A percentile compares a stretch with the other conserved stretches of the same genome.
Evolutionary conservation across 1,284 basidiomycete species (phyloP).

Genomic region (Moesziomyces parantarcticus): DNA sequence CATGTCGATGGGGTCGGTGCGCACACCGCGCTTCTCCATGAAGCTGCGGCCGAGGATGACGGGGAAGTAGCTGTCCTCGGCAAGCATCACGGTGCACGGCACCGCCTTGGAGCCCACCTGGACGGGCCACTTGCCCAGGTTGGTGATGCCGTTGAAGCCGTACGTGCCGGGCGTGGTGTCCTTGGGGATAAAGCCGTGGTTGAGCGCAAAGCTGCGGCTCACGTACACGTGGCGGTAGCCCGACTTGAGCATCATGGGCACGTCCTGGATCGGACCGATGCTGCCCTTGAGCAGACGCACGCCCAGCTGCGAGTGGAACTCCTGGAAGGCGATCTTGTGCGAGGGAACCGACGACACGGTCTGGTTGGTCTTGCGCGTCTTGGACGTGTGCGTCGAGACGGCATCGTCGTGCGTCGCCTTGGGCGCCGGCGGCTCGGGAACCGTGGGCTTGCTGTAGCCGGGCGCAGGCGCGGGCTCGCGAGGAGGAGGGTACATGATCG

Average conservation of each 20-base stretch:
- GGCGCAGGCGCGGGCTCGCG: conserved; percentile 55
- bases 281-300: conserved; percentile 91
- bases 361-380: conserved; percentile 57
- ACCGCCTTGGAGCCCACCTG: conserved; percentile 71
- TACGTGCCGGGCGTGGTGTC: conserved; percentile 77
- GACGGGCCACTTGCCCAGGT: conserved; percentile 70
- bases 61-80: conserved; percentile 96
- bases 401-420: conserved; percentile 44
- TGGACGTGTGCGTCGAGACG: conserved; percentile 47
- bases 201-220: conserved; percentile 88
- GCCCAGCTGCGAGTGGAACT: conserved; percentile 72
- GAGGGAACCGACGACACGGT: conserved; percentile 45
- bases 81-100: conserved; percentile 74
- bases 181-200: conserved; percentile 86
- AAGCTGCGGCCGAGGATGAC: conserved; percentile 93
- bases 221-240: conserved; percentile 96
- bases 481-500: conserved; percentile 66
- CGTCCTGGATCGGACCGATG: conserved; percentile 85
- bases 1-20: conserved; percentile 74
- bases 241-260: conserved; percentile 84
- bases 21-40: conserved; percentile 88
- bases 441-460: conserved; percentile 53
- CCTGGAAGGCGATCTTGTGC: conserved; percentile 67
- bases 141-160: conserved; percentile 80
- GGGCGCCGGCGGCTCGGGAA: conserved; percentile 44